Evolutionary conservation across 495 filamentous ascomycete species (phyloP), one percentile per base, ranked within the genome.

Genomic region (Aspergillus leporis): DNA sequence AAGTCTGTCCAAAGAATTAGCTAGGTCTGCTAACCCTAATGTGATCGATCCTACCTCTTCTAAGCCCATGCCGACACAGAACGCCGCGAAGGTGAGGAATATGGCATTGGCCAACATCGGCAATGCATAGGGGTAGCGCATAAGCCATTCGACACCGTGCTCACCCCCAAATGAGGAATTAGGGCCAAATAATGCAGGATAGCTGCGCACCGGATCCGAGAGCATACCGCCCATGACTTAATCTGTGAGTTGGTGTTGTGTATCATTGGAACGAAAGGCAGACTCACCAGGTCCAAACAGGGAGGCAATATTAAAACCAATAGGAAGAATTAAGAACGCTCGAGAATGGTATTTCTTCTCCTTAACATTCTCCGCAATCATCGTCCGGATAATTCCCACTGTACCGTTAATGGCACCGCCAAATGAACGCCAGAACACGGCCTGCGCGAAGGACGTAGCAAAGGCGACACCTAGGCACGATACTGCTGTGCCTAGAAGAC

Each of bases 381-480:
- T 91, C 4, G 90, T 92, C 61, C 90, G 79, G 71, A 92, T 85
- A 18, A 92, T 90, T 12, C 89, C 90, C 31, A 92, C 85, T 43
- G 90, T 94, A 0, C 91, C 91, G 69, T 96, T 96, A 54, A 91
- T 83, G 9, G 84, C 83, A 25, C 91, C 91, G 22, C 89, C 91
- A 43, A 93, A 70, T 36, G 78, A 85, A 32, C 91, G 78, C 74
- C 90, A 96, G 43, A 88, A 71, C 62, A 92, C 74, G 28, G 90
- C 91, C 70, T 87, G 83, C 69, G 78, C 80, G 60, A 93, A 93
- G 14, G 78, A 83, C 13, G 78, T 85, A 13, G 87, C 83, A 70
- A 93, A 93, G 5, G 89, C 91, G 61, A 93, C 93, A n/a, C 91
- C 91, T 32, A 92, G 51, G 64, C 85, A 86, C 2, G 87, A 90